These are phyloP conservation scores for Gossypium gossypioides DNA, from an alignment of 441 rosid genomes.

Conservation along the genomic window DNA sequence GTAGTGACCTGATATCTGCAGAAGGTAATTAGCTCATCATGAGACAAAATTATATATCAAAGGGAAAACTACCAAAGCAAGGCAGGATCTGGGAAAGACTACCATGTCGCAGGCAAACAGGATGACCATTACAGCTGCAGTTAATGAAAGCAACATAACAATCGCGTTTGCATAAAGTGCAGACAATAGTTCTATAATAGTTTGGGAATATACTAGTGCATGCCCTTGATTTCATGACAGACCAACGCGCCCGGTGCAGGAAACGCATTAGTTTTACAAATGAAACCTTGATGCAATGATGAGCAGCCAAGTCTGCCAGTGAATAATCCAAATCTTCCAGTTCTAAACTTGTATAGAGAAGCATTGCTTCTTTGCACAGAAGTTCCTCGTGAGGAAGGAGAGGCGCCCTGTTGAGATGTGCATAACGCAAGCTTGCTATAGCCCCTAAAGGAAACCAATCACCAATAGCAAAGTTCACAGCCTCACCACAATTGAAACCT, in stretches of 20 bases:
- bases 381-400: conserved; percentile 97
- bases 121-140: conserved; percentile 67
- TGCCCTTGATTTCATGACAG: conserved; percentile 53
- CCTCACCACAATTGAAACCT: conserved; percentile 99
- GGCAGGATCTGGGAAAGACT: conserved; percentile 19
- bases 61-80: conserved; percentile 9
- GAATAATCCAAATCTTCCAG: conserved; percentile 54
- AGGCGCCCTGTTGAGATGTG: conserved; percentile 76
- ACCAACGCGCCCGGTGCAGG: conserved; percentile 80
- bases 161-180: conserved; percentile 88
- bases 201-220: conserved; percentile 44
- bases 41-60: conserved; percentile 7
- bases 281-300: conserved; percentile 47
- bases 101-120: conserved; percentile 93
- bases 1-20: conserved; percentile 53
- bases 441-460: conserved; percentile 97
- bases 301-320: conserved; percentile 48
- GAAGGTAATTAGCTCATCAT: conserved; percentile 11
- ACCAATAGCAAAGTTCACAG: conserved; percentile 93
- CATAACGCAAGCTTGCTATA: conserved; percentile 84
- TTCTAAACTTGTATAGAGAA: conserved; percentile 37
- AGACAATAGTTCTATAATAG: conserved; percentile 53
- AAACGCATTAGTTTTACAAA: conserved; percentile 81
- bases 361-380: conserved; percentile 92
- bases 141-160: conserved; percentile 77